Evolutionary conservation across 1,139 yeast genomes (phyloP).

Genomic region (Sugiyamaella pinicola): DNA sequence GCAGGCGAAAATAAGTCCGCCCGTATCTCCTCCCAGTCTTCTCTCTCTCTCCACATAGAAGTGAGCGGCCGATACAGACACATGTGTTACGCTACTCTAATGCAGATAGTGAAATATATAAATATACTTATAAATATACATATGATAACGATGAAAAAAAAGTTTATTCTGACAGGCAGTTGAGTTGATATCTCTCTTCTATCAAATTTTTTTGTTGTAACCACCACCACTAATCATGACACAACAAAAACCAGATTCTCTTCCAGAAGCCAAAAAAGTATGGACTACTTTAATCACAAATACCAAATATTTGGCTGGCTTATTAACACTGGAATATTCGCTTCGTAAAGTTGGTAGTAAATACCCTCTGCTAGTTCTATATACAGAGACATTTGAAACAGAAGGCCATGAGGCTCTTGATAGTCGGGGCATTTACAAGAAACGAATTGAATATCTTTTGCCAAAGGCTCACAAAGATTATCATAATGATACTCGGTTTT

Average conservation of each 20-base stretch:
- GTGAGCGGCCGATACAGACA: no score
- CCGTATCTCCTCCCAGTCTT: no score
- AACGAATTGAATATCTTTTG: constrained; percentile 47
- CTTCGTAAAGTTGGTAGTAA: constrained; percentile 46
- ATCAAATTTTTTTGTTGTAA: no score
- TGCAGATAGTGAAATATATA: no score
- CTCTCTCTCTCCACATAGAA: no score
- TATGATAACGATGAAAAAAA: no score
- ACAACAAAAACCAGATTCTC: constrained; percentile 19
- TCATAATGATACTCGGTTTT: constrained; percentile 52
- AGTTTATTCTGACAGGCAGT: no score
- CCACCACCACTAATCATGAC: constrained; percentile 18
- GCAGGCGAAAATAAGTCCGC: no score
- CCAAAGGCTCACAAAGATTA: constrained; percentile 50
- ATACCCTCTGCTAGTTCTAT: constrained; percentile 54
- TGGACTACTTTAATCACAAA: constrained; percentile 61
- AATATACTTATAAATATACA: no score
- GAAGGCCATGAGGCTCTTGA: constrained; percentile 48
- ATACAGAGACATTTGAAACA: constrained; percentile 49
- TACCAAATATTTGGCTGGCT: constrained; percentile 52
- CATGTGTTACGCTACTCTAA: no score
- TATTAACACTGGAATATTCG: constrained; percentile 52
- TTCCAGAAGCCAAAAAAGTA: constrained; percentile 36
- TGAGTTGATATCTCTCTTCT: no score
- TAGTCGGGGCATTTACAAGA: constrained; percentile 46